A percentile compares a stretch with the other conserved stretches of the same genome.
These are phyloP conservation scores for Phlebiopsis flavidoalba DNA, from an alignment of 768 basidiomycete species.

Conservation along the genomic window DNA sequence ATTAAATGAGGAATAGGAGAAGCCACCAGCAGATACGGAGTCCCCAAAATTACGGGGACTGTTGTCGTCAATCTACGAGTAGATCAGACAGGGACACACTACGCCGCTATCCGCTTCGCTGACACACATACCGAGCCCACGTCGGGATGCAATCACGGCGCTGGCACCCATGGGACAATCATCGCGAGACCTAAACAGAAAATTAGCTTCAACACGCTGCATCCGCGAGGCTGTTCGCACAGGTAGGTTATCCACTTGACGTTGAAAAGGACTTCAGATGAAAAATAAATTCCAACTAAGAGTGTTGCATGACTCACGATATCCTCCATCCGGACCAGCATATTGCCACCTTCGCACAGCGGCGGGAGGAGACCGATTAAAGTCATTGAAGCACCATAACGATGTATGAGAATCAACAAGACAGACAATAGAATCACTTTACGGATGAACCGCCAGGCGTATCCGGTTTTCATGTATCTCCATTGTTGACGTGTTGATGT, in stretches of 20 bases:
- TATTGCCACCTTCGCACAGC: conserved; percentile 87
- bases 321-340: conserved; percentile 89
- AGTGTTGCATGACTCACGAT: conserved; percentile 45
- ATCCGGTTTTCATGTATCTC: conserved; percentile 98
- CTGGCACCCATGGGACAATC: conserved; percentile 88
- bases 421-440: not conserved
- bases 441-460: conserved; percentile 95
- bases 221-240: not conserved
- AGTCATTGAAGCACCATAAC: conserved; percentile 92
- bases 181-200: conserved; percentile 69
- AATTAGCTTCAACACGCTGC: not conserved
- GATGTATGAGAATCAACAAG: not conserved
- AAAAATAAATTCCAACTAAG: not conserved
- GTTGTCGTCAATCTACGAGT: conserved; percentile 79
- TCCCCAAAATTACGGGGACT: conserved; percentile 94
- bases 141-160: conserved; percentile 87
- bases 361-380: conserved; percentile 93
- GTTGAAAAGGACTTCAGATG: not conserved
- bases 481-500: conserved; percentile 94
- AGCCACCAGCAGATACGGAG: conserved; percentile 94
- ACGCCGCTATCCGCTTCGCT: not conserved
- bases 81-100: not conserved
- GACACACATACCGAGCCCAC: conserved; percentile 71
- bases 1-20: conserved; percentile 81
- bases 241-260: conserved; percentile 12